A percentile compares a stretch with the other conserved stretches of the same genome.
Conservation (phyloP, 495 filamentous ascomycete genomes). For the Antarctomyces pellizariae region DNA sequence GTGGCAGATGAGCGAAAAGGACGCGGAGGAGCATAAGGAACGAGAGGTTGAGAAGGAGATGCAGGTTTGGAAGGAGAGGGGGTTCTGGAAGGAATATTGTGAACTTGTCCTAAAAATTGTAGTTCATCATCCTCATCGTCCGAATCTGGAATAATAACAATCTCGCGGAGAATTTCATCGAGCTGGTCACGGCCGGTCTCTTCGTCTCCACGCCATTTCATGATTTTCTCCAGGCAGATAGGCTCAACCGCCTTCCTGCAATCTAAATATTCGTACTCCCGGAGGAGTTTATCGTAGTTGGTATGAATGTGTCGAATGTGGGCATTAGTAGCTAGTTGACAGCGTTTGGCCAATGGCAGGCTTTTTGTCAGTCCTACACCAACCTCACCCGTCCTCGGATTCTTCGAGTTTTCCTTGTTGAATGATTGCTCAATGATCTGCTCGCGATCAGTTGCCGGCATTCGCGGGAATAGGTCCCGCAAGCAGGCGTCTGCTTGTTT, state of each 20-base stretch:
- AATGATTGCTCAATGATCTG: slow-evolving; percentile 66
- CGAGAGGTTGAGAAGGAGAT: too few relatives aligned
- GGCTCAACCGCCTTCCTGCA: slow-evolving; percentile 49
- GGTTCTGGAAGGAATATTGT: too few relatives aligned
- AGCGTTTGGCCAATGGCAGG: slow-evolving; percentile 44
- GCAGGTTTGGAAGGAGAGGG: too few relatives aligned
- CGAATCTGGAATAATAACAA: slow-evolving; percentile 63
- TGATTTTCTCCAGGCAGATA: slow-evolving; percentile 42
- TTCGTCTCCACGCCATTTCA: slow-evolving; percentile 76
- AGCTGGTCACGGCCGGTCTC: slow-evolving; percentile 51
- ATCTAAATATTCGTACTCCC: slow-evolving; percentile 34
- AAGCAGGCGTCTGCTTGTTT: slow-evolving; percentile 51
- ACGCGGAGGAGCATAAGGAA: too few relatives aligned
- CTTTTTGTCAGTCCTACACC: slow-evolving; percentile 47
- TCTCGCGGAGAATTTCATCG: slow-evolving; percentile 59
- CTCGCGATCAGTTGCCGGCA: slow-evolving; percentile 54
- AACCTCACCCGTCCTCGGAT: slow-evolving; percentile 10
- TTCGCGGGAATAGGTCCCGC: slow-evolving; percentile 64
- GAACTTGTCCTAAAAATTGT: too few relatives aligned
- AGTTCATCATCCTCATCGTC: slow-evolving; percentile 44
- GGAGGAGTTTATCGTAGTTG: slow-evolving; percentile 59
- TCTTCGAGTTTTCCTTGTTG: slow-evolving; percentile 36
- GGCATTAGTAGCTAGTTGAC: slow-evolving; percentile 63
- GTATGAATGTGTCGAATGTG: slow-evolving; percentile 77
- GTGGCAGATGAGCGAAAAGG: too few relatives aligned